Evolutionary conservation across 441 rosid genomes (phyloP).

Genomic region (Cnidoscolus chayamansa): DNA sequence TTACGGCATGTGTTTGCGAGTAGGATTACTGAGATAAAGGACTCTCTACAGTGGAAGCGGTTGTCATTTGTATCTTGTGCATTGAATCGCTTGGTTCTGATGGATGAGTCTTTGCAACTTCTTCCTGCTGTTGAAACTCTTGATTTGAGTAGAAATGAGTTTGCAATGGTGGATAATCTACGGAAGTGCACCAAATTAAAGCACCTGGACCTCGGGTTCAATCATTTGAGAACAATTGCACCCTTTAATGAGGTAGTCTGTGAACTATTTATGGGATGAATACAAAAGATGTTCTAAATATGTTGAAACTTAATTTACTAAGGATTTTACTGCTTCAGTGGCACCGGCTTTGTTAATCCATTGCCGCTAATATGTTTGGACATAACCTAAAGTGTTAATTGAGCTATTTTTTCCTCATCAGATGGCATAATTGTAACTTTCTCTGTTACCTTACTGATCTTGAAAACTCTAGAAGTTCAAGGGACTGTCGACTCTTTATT

Average conservation of each 20-base stretch:
- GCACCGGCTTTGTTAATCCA: too few species aligned
- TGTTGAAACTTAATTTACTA: background rate
- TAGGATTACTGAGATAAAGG: constrained; percentile 81
- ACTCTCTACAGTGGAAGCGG: constrained; percentile 78
- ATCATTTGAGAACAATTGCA: constrained; percentile 67
- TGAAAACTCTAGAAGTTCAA: too few species aligned
- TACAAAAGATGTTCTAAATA: background rate
- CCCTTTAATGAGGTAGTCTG: constrained; percentile 64
- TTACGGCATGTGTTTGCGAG: constrained; percentile 89
- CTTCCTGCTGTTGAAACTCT: constrained; percentile 93
- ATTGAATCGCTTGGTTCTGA: constrained; percentile 75
- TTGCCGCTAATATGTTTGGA: too few species aligned
- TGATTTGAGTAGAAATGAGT: constrained; percentile 91
- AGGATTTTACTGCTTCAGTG: background rate
- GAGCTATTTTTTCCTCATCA: too few species aligned
- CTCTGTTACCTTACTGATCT: too few species aligned
- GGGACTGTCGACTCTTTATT: too few species aligned
- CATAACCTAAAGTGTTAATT: too few species aligned
- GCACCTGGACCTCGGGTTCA: constrained; percentile 92
- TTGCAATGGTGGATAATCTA: constrained; percentile 81
- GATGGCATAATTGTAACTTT: too few species aligned
- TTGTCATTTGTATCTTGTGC: constrained; percentile 82
- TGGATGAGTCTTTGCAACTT: constrained; percentile 99
- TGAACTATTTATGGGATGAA: background rate
- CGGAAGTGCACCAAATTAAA: constrained; percentile 74